Conservation (phyloP, 768 basidiomycete species). For the Collybia sordida region DNA sequence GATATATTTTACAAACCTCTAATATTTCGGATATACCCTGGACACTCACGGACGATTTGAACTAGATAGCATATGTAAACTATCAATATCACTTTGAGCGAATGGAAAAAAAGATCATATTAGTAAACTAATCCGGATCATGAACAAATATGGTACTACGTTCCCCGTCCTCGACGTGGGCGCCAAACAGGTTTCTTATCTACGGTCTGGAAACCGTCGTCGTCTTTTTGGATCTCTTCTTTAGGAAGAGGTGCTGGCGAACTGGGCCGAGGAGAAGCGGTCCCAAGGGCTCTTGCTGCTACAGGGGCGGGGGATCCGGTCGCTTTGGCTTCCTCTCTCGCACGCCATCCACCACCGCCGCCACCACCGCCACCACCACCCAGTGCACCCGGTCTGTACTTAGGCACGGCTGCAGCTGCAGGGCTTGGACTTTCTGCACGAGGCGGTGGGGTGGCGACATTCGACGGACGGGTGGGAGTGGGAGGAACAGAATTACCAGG, state of each 20-base stretch:
- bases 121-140: not conserved
- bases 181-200: slow-evolving; percentile 34
- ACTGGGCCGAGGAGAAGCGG: slow-evolving; percentile 28
- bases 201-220: slow-evolving; percentile 75
- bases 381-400: slow-evolving; percentile 43
- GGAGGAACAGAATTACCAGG: slow-evolving; percentile 26
- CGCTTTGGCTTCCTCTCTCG: slow-evolving; percentile 46
- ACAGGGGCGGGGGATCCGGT: not conserved
- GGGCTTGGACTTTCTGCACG: slow-evolving; percentile 59
- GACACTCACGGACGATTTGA: slow-evolving; percentile 4
- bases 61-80: slow-evolving; percentile 18
- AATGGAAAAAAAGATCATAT: no score
- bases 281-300: slow-evolving; percentile 17
- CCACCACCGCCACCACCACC: slow-evolving; percentile 23
- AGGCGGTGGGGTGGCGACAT: slow-evolving; percentile 34
- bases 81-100: not conserved
- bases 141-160: slow-evolving; percentile 1
- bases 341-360: slow-evolving; percentile 56
- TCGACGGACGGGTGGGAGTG: slow-evolving; percentile 24
- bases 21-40: slow-evolving; percentile 7
- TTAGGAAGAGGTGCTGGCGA: slow-evolving; percentile 35
- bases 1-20: not conserved
- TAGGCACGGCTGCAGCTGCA: slow-evolving; percentile 34
- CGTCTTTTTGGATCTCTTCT: slow-evolving; percentile 50
- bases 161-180: slow-evolving; percentile 19